Percentiles rank a stretch among this genome's conserved stretches.
These are phyloP conservation scores for Verticillium nonalfalfae DNA, from an alignment of 2,329 filamentous ascomycete genomes.

Conservation along the genomic window DNA sequence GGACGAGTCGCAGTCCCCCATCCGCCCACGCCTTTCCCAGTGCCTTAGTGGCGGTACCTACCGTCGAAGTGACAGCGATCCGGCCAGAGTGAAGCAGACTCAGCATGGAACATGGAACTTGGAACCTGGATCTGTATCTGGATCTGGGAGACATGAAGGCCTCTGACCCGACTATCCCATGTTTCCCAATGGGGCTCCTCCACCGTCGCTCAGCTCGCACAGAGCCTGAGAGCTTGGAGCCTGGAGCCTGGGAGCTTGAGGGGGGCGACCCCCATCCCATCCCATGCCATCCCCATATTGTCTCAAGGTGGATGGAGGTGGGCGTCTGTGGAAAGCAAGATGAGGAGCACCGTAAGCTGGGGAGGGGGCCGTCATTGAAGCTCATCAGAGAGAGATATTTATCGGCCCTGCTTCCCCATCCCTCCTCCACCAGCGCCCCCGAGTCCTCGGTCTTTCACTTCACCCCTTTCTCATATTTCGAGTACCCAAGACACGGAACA, in stretches of 20 bases:
- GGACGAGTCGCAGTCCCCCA: neutral
- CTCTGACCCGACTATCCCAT: neutral
- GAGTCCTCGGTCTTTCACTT: neutral
- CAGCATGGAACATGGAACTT: neutral
- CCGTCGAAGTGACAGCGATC: neutral
- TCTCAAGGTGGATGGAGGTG: neutral
- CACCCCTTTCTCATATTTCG: neutral
- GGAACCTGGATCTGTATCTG: neutral
- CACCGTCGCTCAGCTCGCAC: neutral
- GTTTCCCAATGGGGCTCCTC: neutral
- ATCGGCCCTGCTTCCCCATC: neutral
- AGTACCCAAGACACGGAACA: neutral
- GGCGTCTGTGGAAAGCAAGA: neutral
- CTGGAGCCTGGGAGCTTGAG: neutral
- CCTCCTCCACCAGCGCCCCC: neutral
- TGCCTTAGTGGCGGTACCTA: neutral
- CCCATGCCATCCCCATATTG: neutral
- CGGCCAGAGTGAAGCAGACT: neutral
- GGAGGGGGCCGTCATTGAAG: neutral
- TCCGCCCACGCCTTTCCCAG: neutral
- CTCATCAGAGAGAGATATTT: neutral
- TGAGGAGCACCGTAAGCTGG: neutral
- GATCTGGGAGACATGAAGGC: neutral
- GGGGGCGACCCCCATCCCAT: slow-evolving; percentile 1
- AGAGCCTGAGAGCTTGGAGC: neutral